A percentile compares a stretch with the other conserved stretches of the same genome.
These are phyloP conservation scores for Leucocoprinus leucothites DNA, from an alignment of 768 basidiomycete species.

Conservation along the genomic window DNA sequence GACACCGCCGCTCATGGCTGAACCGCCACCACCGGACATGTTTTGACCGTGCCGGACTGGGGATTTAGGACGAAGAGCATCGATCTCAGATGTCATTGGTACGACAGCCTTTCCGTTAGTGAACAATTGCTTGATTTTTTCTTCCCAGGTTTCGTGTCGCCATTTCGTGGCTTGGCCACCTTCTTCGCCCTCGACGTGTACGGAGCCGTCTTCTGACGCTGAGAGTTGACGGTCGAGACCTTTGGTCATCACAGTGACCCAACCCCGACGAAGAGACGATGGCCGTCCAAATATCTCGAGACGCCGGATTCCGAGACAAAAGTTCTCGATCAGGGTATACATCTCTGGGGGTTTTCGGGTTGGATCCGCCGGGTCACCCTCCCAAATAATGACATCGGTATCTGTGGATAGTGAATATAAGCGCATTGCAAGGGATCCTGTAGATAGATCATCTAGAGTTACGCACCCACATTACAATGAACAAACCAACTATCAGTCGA, in stretches of 20 bases:
- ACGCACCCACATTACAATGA: slow-evolving; percentile 93
- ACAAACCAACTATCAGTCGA: slow-evolving; percentile 96
- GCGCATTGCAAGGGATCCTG: neutral
- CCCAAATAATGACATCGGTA: slow-evolving; percentile 97
- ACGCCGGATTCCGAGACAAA: slow-evolving; percentile 89
- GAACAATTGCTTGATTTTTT: slow-evolving; percentile 51
- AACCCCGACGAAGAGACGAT: slow-evolving; percentile 76
- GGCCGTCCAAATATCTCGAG: slow-evolving; percentile 85
- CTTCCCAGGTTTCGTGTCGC: slow-evolving; percentile 66
- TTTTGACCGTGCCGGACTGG: slow-evolving; percentile 39
- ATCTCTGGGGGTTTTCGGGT: slow-evolving; percentile 91
- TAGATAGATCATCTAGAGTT: neutral
- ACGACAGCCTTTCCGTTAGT: slow-evolving; percentile 59
- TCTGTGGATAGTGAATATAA: slow-evolving; percentile 41
- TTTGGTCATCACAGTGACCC: slow-evolving; percentile 82
- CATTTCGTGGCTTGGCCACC: slow-evolving; percentile 46
- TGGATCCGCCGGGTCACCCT: slow-evolving; percentile 83
- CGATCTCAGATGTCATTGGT: slow-evolving; percentile 76
- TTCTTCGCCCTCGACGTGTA: slow-evolving; percentile 39
- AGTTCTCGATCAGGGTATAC: slow-evolving; percentile 95
- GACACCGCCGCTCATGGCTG: slow-evolving; percentile 13
- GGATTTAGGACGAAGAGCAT: slow-evolving; percentile 81
- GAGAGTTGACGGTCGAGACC: slow-evolving; percentile 56
- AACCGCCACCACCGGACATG: slow-evolving; percentile 10
- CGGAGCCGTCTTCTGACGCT: slow-evolving; percentile 25